Base-by-base conservation (phyloP, 768 basidiomycete genomes). In the Tulasnella sp. region DNA sequence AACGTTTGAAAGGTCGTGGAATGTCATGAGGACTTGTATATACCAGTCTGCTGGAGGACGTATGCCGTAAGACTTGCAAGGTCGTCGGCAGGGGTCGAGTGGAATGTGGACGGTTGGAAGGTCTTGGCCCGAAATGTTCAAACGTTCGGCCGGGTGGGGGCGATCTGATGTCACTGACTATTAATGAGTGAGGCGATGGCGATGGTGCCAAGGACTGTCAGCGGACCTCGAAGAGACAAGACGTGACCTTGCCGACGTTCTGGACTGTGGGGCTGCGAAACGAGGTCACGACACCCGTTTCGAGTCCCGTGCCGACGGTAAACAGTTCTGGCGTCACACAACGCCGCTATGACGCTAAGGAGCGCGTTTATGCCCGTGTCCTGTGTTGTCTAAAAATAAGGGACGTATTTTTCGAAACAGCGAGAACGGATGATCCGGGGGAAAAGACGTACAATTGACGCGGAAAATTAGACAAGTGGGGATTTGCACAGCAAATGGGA, bases 11-110 rank as follows among this genome's bases (percentile, higher is more conserved):
- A 36, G n/a, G 73, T 21, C 36, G 44, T 27, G 27, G 71, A 72
- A 36, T 72, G 71, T 46, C 73, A 40, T 74, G 38, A 21, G 73
- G 73, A 40, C 38, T 74, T 74, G 62, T 68, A 68, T 38, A 74
- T 74, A 40, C 44, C 73, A 46, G 31, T 74, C 31, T 27, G 39
- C 39, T 74, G 38, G 73, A 74, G n/a, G 38, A n/a, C 31, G 38
- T 16, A 74, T 74, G 38, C 73, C 39, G 44, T 74, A 40, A 40
- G 73, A 40, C 44, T 40, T 27, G 44, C 36, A 74, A 74, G 73
- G 21, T 74, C 38, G 44, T 34, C 34, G 34, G 38, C 73, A 74
- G 24, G 39, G 34, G 3, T n/a, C 6, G 18, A 74, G 62, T 36
- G 62, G 62, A 68, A 27, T 68, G 52, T 52, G 52, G 52, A 52